Evolutionary conservation across 1,284 basidiomycete species (phyloP), one percentile per base, ranked within the genome.

Genomic region (Fomes fomentarius): DNA sequence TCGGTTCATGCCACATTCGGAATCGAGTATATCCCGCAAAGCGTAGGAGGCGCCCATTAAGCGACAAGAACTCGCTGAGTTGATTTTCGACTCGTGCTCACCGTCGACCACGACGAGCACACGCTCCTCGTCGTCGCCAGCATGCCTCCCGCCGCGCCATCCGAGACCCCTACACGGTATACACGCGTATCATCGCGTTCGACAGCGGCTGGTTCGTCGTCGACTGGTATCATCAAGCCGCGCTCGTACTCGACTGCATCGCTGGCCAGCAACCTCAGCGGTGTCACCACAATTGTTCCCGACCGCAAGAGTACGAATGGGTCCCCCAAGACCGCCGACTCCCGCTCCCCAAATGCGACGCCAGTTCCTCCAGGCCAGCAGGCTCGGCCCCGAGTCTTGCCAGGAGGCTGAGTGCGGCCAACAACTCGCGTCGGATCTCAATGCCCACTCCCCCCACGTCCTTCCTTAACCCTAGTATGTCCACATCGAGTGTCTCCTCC

Each of bases 231-330:
- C 28, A 56, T 52, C 41, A 74, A 74, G 60, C 64, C 69, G 19
- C 66, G 71, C 38, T 65, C 71, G 17, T 65, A 66, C 47, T 74
- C 71, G 1, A 68, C 65, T 44, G 71, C 66, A 11, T 71, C 70
- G 3, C 60, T 71, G 42, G 50, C 61, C 49, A 72, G 71, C 63
- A 64, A 68, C 45, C 50, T 60, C 39, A 73, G 71, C 56, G 74
- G 72, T 8, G 69, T 71, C 56, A 74, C 78, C 10, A 78, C 77
- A 26, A 67, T 78, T 51, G 74, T 74, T 34, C 76, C 76, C 5
- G 60, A 62, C 47, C 65, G 61, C 41, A 58, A 61, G 51, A 61
- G 53, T 46, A 60, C 56, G 10, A 69, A 68, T 25, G 61, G 62
- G 24, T 52, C 59, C 15, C 51, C 54, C 28, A 58, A 58, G 45